Percentiles rank a stretch among this genome's conserved stretches.
Evolutionary conservation across 805 yeast species (phyloP).

Genomic region (Candida mattraensis): DNA sequence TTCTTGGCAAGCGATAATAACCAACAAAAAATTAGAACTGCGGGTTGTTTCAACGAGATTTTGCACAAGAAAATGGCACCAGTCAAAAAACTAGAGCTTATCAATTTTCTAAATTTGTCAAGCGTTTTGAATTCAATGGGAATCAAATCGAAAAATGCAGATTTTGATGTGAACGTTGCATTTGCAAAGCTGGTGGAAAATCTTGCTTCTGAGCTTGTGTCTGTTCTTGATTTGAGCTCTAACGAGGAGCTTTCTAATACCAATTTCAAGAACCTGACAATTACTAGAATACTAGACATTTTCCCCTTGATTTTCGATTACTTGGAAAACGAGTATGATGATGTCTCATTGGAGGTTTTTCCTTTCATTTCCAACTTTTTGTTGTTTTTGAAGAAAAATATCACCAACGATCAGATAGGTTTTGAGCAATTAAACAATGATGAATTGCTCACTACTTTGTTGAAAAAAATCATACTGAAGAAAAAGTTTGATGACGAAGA

Average conservation of each 20-base stretch:
- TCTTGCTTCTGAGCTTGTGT: slow-evolving; percentile 74
- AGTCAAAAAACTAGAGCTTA: slow-evolving; percentile 57
- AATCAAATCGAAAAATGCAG: slow-evolving; percentile 44
- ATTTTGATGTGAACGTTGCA: slow-evolving; percentile 67
- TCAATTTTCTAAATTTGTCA: slow-evolving; percentile 68
- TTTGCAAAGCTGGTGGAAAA: slow-evolving; percentile 72
- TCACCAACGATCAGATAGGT: slow-evolving; percentile 35
- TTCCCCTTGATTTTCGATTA: slow-evolving; percentile 74
- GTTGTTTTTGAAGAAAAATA: slow-evolving; percentile 61
- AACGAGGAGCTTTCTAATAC: slow-evolving; percentile 38
- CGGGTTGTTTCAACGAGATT: slow-evolving; percentile 52
- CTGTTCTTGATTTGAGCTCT: slow-evolving; percentile 56
- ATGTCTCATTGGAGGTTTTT: slow-evolving; percentile 79
- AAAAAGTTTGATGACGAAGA: slow-evolving; percentile 73
- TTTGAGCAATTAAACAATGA: slow-evolving; percentile 32
- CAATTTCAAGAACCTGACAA: slow-evolving; percentile 36
- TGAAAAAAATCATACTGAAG: slow-evolving; percentile 71
- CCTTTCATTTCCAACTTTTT: slow-evolving; percentile 77
- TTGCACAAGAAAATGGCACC: slow-evolving; percentile 60
- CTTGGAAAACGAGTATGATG: slow-evolving; percentile 83
- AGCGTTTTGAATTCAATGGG: slow-evolving; percentile 44
- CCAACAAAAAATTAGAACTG: slow-evolving; percentile 56
- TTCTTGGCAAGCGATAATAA: slow-evolving; percentile 43
- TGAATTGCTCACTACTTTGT: slow-evolving; percentile 60
- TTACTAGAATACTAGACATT: slow-evolving; percentile 53